Base-by-base conservation (phyloP, 106 monocot species). In the Dioscorea alata region DNA sequence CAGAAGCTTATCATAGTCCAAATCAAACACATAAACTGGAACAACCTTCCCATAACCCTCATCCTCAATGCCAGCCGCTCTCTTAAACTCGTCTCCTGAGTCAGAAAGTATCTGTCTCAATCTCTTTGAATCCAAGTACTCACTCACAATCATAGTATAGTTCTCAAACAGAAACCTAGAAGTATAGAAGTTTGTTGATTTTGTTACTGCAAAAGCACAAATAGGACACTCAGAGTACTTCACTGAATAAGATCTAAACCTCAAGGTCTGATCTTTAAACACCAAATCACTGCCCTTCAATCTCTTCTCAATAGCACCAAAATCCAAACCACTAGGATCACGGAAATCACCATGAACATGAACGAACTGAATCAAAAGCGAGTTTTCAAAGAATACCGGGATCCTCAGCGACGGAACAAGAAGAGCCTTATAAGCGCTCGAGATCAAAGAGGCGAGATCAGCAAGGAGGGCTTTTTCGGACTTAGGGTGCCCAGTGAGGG, bases 161-260 rank as follows among this genome's bases (percentile, higher is more conserved):
- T 97, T 97, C 65, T 92, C 88, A 66, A 97, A 97, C 53, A 97
- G 69, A 67, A 92, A 97, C 51, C 96, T 76, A 0, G 92, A 89
- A 6, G 96, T 97, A 60, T 67, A 97, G 0, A 84, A 97, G 63
- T 79, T 86, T 16, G 80, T 89, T 2, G 96, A 92, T 12, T 65
- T 70, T 14, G 96, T n/a, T 19, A 97, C 62, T 0, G 96, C 92
- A 59, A 86, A 97, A 4, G 92, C 86, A 57, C 96, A 97, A 4
- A 92, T 73, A 0, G 89, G 66, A 63, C 96, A 97, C 9, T 97
- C 92, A 1, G 80, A 71, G 59, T 62, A 84, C 67, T 81, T 89
- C 32, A 87, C 68, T 13, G 61, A 73, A n/a, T 76, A 71, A 10
- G 65, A 69, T 33, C 70, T 82, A 62, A 97, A 86, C 50, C 25